Conservation (phyloP, 208 protist species). For the Trichomonas vaginalis region DNA sequence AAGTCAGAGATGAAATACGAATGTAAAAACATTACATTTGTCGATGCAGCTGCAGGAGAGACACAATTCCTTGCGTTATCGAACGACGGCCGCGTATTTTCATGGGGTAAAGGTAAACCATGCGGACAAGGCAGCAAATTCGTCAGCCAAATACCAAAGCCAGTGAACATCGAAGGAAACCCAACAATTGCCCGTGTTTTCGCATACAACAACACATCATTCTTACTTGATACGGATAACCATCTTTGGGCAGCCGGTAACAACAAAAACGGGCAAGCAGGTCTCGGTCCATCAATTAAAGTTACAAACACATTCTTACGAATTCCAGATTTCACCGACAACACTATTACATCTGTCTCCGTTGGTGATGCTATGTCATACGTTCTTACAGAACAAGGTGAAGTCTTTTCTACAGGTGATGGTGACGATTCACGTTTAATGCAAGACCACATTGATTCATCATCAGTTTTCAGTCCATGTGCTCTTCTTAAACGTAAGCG, state of each 20-base stretch:
- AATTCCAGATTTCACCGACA: background rate
- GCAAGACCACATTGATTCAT: background rate
- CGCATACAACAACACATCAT: background rate
- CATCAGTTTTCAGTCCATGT: background rate
- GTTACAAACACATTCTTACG: background rate
- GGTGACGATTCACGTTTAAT: background rate
- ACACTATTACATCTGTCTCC: background rate
- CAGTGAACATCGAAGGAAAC: background rate
- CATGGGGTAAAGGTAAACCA: background rate
- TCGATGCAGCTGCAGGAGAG: background rate
- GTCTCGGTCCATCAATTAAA: background rate
- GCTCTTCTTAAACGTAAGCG: background rate
- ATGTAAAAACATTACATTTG: background rate
- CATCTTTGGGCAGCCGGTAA: background rate
- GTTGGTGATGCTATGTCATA: background rate
- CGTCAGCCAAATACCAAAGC: background rate
- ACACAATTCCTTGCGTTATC: background rate
- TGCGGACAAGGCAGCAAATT: background rate
- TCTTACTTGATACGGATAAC: background rate
- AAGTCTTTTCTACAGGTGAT: background rate
- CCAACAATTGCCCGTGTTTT: background rate
- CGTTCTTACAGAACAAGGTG: background rate
- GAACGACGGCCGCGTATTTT: background rate
- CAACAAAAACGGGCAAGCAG: background rate
- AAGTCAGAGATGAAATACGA: background rate